Evolutionary conservation across 1,139 yeast genomes (phyloP).

Genomic region (Sugiyamaella pinicola): DNA sequence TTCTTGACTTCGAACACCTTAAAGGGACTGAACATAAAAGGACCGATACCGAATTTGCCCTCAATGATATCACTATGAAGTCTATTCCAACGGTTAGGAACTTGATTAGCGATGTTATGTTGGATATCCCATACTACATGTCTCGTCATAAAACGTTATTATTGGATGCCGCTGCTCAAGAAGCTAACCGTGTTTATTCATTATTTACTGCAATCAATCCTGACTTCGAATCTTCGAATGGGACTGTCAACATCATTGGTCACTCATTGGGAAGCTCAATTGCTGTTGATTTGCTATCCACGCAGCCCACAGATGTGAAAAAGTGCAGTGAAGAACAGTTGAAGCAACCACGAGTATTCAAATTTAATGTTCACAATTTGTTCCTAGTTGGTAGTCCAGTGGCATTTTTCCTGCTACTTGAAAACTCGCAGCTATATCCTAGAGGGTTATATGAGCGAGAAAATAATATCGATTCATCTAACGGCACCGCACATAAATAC

Average conservation of each 20-base stretch:
- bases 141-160: slow-evolving; percentile 67
- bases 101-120: slow-evolving; percentile 78
- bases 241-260: slow-evolving; percentile 80
- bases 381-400: slow-evolving; percentile 89
- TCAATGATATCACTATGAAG: slow-evolving; percentile 75
- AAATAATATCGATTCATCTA: slow-evolving; percentile 3
- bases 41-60: slow-evolving; percentile 50
- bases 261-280: slow-evolving; percentile 92
- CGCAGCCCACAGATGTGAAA: slow-evolving; percentile 51
- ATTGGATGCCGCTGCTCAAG: slow-evolving; percentile 62
- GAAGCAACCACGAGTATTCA: background rate
- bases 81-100: slow-evolving; percentile 78
- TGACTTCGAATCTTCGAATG: slow-evolving; percentile 53
- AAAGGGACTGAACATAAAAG: slow-evolving; percentile 28
- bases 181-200: slow-evolving; percentile 69
- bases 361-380: slow-evolving; percentile 70
- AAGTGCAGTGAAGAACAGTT: slow-evolving; percentile 16
- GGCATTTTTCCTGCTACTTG: slow-evolving; percentile 62
- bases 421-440: slow-evolving; percentile 36
- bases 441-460: slow-evolving; percentile 30
- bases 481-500: slow-evolving; percentile 11
- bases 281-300: slow-evolving; percentile 70
- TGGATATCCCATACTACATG: slow-evolving; percentile 87
- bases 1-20: slow-evolving; percentile 40
- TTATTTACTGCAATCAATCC: slow-evolving; percentile 68